Percentiles rank a stretch among this genome's conserved stretches.
These are phyloP conservation scores for Cucumis sativus DNA, from an alignment of 306 rosid genomes.

Conservation along the genomic window DNA sequence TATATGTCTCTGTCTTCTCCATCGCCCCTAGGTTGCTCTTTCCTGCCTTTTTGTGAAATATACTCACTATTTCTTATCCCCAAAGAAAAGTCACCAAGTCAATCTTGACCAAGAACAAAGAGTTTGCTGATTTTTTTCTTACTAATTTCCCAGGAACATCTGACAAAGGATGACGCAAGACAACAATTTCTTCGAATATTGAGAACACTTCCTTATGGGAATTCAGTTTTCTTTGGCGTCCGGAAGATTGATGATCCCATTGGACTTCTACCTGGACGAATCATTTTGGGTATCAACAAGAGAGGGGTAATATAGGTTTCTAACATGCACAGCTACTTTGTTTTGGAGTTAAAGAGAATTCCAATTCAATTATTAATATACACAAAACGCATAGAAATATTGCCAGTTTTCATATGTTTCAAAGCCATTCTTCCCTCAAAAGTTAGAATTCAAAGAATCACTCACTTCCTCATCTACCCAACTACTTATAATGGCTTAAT, in stretches of 20 bases:
- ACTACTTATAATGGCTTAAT: not conserved
- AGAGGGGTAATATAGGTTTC: conserved; percentile 58
- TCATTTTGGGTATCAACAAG: conserved; percentile 84
- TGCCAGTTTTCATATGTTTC: not conserved
- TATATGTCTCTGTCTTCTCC: not conserved
- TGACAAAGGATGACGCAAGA: conserved; percentile 87
- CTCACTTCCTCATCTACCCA: not conserved
- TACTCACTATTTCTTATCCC: not conserved
- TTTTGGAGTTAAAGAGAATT: not conserved
- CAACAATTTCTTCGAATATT: conserved; percentile 78
- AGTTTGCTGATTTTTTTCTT: not conserved
- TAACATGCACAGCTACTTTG: not conserved
- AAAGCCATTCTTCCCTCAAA: not conserved
- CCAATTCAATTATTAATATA: not conserved
- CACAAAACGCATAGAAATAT: not conserved
- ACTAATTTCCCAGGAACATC: conserved; percentile 40
- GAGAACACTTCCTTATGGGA: conserved; percentile 82
- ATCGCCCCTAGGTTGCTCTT: not conserved
- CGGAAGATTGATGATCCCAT: conserved; percentile 96
- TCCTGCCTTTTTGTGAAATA: not conserved
- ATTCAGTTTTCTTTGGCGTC: conserved; percentile 77
- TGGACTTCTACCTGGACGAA: conserved; percentile 88
- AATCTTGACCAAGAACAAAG: not conserved
- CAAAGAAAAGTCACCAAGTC: not conserved
- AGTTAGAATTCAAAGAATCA: not conserved